phyloP scores from a whole-genome alignment of 2,329 filamentous ascomycete genomes.

The Venturia nashicola region DNA sequence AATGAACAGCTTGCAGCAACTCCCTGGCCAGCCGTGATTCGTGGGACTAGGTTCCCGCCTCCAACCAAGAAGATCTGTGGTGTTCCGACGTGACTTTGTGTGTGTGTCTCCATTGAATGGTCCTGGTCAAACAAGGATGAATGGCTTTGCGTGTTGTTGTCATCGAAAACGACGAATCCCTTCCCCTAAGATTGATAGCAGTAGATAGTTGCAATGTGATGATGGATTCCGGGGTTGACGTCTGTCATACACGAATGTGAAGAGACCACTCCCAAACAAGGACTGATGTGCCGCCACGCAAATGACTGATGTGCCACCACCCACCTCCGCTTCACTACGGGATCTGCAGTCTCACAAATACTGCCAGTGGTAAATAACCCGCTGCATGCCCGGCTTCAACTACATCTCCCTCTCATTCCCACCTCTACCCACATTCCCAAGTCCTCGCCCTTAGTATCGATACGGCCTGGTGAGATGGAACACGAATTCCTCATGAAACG shows the following conservation, averaged over 20 bases:
- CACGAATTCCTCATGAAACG: not conserved
- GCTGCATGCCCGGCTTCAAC: not conserved
- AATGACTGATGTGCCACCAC: not conserved
- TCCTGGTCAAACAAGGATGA: not conserved
- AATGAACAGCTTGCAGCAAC: too few relatives aligned
- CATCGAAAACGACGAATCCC: too few relatives aligned
- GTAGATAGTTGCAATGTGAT: too few relatives aligned
- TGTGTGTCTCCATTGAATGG: too few relatives aligned
- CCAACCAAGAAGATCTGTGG: not conserved
- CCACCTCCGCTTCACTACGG: not conserved
- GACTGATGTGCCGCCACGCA: not conserved
- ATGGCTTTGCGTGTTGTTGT: too few relatives aligned
- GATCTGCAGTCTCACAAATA: not conserved
- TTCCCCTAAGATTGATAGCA: too few relatives aligned
- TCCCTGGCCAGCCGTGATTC: not conserved
- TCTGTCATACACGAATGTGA: not conserved
- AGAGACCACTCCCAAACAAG: too few relatives aligned
- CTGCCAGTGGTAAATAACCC: not conserved
- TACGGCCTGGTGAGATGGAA: not conserved
- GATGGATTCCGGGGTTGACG: too few relatives aligned
- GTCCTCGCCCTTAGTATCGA: not conserved
- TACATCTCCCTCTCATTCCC: not conserved
- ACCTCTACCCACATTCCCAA: not conserved
- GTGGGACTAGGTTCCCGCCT: not conserved
- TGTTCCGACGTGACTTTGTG: not conserved